These are phyloP conservation scores for Fusarium luffae DNA, from an alignment of 2,329 filamentous ascomycete genomes.

Conservation along the genomic window DNA sequence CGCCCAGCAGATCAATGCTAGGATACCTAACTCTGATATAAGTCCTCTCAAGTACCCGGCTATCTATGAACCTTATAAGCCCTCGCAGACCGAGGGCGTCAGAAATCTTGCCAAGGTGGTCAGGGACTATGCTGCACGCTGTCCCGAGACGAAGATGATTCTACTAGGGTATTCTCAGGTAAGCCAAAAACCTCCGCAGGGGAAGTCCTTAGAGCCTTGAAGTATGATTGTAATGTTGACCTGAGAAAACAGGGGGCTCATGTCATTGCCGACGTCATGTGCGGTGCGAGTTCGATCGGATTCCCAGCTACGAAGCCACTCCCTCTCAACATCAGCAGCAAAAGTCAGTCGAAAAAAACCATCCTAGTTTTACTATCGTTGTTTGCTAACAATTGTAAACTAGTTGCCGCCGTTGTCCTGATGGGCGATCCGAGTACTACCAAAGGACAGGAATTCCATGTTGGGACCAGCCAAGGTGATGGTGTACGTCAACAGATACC, in stretches of 20 bases:
- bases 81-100: slow-evolving; percentile 38
- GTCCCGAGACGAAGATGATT: slow-evolving; percentile 38
- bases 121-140: slow-evolving; percentile 15
- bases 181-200: neutral
- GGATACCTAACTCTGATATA: slow-evolving; percentile 22
- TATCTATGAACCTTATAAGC: slow-evolving; percentile 21
- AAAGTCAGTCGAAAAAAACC: slow-evolving; percentile 9
- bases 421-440: slow-evolving; percentile 44
- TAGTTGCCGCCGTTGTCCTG: slow-evolving; percentile 38
- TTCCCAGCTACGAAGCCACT: slow-evolving; percentile 35
- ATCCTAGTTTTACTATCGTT: fast-evolving
- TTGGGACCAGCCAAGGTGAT: slow-evolving; percentile 30
- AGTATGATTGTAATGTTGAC: neutral
- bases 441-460: slow-evolving; percentile 28
- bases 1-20: slow-evolving; percentile 16
- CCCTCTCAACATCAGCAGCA: neutral
- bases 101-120: slow-evolving; percentile 12
- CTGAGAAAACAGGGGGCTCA: slow-evolving; percentile 32
- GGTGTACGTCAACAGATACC: slow-evolving; percentile 23
- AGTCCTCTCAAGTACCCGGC: slow-evolving; percentile 35
- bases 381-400: neutral
- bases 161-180: slow-evolving; percentile 42
- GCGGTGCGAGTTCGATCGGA: slow-evolving; percentile 35
- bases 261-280: slow-evolving; percentile 38
- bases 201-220: fast-evolving